phyloP scores from a whole-genome alignment of 768 basidiomycete species.

The Podaxis sp. region DNA sequence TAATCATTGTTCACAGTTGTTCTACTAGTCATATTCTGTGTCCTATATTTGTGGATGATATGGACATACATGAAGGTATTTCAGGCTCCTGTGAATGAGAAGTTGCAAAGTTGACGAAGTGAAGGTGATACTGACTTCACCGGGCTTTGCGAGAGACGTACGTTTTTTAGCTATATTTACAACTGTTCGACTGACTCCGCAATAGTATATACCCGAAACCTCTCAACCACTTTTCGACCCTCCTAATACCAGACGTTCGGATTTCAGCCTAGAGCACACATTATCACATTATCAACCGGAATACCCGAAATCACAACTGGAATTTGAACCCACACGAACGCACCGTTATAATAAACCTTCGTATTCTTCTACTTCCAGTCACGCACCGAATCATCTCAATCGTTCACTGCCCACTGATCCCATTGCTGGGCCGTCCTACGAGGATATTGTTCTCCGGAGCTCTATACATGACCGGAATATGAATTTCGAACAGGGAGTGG shows the following conservation, averaged over 20 bases:
- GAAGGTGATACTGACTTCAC: conserved; percentile 65
- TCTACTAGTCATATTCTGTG: conserved; percentile 59
- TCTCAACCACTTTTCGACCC: background rate
- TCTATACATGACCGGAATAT: conserved; percentile 2
- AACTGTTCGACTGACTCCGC: background rate
- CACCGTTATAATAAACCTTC: conserved; percentile 11
- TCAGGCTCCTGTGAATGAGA: background rate
- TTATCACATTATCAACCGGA: background rate
- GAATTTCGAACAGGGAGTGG: background rate
- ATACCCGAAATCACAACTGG: background rate
- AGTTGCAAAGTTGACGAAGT: background rate
- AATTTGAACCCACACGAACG: conserved; percentile 14
- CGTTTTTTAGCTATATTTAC: conserved; percentile 23
- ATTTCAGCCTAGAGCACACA: background rate
- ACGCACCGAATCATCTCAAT: conserved; percentile 8
- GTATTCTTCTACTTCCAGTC: conserved; percentile 10
- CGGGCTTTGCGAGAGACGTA: conserved; percentile 71
- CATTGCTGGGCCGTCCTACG: conserved; percentile 44
- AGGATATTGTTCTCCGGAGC: conserved; percentile 27
- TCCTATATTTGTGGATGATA: conserved; percentile 67
- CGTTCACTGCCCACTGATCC: conserved; percentile 24
- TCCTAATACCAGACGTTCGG: background rate
- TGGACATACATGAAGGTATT: conserved; percentile 79
- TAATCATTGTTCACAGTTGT: conserved; percentile 48
- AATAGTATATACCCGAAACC: conserved; percentile 5